Evolutionary conservation across 305 asterid species (phyloP).

Genomic region (Fraxinus velutina): DNA sequence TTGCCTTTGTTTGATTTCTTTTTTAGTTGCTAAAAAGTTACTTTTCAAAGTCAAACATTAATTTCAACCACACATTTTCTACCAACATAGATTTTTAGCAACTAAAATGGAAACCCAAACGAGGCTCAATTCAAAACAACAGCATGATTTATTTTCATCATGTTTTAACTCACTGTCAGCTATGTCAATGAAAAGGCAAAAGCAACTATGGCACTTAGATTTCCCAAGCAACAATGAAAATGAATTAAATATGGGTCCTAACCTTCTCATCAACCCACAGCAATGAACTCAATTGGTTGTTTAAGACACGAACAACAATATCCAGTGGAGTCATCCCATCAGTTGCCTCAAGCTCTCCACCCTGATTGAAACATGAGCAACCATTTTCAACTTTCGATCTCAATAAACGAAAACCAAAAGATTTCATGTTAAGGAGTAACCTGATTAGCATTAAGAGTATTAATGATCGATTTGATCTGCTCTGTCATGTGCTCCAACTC

Average conservation of each 20-base stretch:
- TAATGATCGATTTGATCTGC: conserved; percentile 71
- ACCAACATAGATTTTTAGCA: not conserved
- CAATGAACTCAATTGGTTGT: conserved; percentile 89
- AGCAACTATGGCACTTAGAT: not conserved
- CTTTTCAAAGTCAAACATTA: not conserved
- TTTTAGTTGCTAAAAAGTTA: not conserved
- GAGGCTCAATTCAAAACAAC: not conserved
- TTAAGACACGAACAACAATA: conserved; percentile 75
- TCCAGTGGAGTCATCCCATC: conserved; percentile 83
- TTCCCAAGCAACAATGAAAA: conserved; percentile 1
- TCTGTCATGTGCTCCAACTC: conserved; percentile 86
- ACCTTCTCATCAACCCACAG: conserved; percentile 98
- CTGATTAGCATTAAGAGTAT: conserved; percentile 71
- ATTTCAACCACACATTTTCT: not conserved
- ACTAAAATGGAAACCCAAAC: not conserved
- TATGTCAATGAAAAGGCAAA: not conserved
- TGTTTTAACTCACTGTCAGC: not conserved
- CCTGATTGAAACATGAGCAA: conserved; percentile 39
- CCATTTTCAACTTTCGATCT: not conserved
- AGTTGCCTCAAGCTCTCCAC: conserved; percentile 76
- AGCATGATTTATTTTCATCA: not conserved
- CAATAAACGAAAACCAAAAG: not conserved
- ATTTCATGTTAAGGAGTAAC: conserved; percentile 30
- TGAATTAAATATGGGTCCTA: conserved; percentile 22
- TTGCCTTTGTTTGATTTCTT: not conserved